Evolutionary conservation across 2,329 filamentous ascomycete genomes (phyloP).

Genomic region (Pleomassaria siparia): DNA sequence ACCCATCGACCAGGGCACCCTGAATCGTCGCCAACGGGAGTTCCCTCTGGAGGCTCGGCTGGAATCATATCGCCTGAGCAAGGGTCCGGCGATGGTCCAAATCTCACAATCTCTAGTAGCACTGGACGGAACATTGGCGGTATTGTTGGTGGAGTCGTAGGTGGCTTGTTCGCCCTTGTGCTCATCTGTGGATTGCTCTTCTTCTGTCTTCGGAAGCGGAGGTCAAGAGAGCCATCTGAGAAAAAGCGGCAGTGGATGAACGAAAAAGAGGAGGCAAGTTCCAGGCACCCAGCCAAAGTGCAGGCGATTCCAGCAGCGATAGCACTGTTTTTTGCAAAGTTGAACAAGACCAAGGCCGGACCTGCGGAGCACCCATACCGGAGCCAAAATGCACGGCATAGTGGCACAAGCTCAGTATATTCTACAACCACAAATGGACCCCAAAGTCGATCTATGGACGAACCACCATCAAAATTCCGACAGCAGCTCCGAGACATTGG

Average conservation of each 20-base stretch:
- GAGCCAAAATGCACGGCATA: slow-evolving; percentile 29
- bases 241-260: slow-evolving; percentile 17
- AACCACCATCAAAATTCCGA: slow-evolving; percentile 27
- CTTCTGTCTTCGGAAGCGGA: slow-evolving; percentile 36
- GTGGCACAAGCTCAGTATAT: slow-evolving; percentile 37
- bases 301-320: slow-evolving; percentile 22
- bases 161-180: slow-evolving; percentile 35
- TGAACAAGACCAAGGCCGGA: slow-evolving; percentile 31
- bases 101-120: slow-evolving; percentile 20
- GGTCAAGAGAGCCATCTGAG: slow-evolving; percentile 18
- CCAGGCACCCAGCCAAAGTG: slow-evolving; percentile 9
- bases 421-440: slow-evolving; percentile 24
- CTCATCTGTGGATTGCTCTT: slow-evolving; percentile 36
- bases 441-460: slow-evolving; percentile 30
- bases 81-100: slow-evolving; percentile 14
- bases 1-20: slow-evolving; percentile 13
- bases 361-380: slow-evolving; percentile 31
- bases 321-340: slow-evolving; percentile 25
- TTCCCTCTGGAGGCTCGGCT: slow-evolving; percentile 26
- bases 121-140: slow-evolving; percentile 28
- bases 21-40: slow-evolving; percentile 15
- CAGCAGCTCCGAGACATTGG: slow-evolving; percentile 26
- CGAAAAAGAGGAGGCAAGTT: slow-evolving; percentile 20
- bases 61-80: slow-evolving; percentile 33
- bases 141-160: slow-evolving; percentile 40